A percentile compares a stretch with the other conserved stretches of the same genome.
These are phyloP conservation scores for Rhazya stricta DNA, from an alignment of 257 asterid species.

Conservation along the genomic window DNA sequence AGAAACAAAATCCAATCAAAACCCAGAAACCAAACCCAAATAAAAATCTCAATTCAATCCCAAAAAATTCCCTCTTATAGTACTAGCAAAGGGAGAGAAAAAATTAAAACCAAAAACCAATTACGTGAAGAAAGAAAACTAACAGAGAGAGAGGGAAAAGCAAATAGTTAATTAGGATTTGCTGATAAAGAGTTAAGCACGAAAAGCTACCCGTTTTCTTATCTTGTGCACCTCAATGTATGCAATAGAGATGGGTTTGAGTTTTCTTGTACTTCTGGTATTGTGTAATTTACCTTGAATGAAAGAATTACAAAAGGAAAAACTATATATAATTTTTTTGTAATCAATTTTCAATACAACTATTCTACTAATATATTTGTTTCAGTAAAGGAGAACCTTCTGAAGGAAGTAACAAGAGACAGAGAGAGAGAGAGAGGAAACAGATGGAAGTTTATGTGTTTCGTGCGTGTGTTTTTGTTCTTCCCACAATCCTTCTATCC, in stretches of 20 bases:
- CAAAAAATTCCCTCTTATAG: background rate
- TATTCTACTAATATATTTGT: background rate
- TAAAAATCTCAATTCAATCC: background rate
- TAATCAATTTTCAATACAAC: background rate
- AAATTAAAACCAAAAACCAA: background rate
- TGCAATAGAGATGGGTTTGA: conserved; percentile 1
- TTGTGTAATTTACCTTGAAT: conserved; percentile 1
- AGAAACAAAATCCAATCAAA: background rate
- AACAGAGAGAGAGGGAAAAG: background rate
- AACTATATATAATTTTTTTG: background rate
- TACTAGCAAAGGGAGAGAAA: conserved; percentile 7
- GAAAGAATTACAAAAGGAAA: background rate
- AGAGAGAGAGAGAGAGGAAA: background rate
- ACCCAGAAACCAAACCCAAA: conserved; percentile 9
- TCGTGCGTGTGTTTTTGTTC: conserved; percentile 8
- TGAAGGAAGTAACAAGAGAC: conserved; percentile 22
- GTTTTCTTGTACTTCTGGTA: conserved; percentile 17
- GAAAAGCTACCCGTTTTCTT: conserved; percentile 20
- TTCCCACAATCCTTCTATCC: conserved; percentile 6
- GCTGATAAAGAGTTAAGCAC: conserved; percentile 15
- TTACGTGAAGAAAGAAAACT: conserved; percentile 11
- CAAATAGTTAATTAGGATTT: conserved; percentile 19
- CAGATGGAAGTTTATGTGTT: conserved; percentile 3
- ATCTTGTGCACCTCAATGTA: background rate
- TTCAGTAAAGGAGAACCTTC: conserved; percentile 20